Evolutionary conservation across 139 green algal genomes (phyloP).

Genomic region (Ettlia oleoabundans): DNA sequence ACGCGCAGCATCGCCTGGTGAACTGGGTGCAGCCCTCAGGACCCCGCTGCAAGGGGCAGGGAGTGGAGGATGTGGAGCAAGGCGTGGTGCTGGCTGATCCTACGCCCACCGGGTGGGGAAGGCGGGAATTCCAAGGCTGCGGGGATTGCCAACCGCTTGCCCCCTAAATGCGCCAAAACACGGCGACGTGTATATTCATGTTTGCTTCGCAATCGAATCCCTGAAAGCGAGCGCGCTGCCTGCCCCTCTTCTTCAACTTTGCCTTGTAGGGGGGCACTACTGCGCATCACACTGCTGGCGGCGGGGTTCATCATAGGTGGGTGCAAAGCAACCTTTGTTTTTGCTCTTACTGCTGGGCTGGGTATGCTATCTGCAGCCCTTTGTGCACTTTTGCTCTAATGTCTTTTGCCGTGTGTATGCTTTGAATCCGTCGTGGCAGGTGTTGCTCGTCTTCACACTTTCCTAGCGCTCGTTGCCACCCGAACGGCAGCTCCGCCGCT

Average conservation of each 20-base stretch:
- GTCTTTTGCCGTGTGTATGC: too few species aligned
- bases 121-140: background rate
- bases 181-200: too few species aligned
- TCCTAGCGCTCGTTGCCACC: too few species aligned
- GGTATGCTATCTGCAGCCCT: too few species aligned
- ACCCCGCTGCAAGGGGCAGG: slow-evolving; percentile 72
- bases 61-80: slow-evolving; percentile 85
- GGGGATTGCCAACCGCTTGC: background rate
- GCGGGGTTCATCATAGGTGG: slow-evolving; percentile 88
- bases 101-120: slow-evolving; percentile 45
- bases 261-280: slow-evolving; percentile 19
- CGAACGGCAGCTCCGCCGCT: background rate
- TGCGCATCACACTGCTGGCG: slow-evolving; percentile 90
- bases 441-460: too few species aligned
- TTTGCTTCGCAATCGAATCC: too few species aligned
- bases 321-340: background rate
- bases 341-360: too few species aligned
- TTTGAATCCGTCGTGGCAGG: too few species aligned
- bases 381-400: too few species aligned
- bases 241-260: background rate
- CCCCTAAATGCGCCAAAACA: background rate
- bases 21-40: slow-evolving; percentile 58
- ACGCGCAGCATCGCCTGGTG: background rate
- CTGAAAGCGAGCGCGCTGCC: background rate
- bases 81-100: slow-evolving; percentile 71